These are phyloP conservation scores for Collybia sordida DNA, from an alignment of 768 basidiomycete species.

Conservation along the genomic window DNA sequence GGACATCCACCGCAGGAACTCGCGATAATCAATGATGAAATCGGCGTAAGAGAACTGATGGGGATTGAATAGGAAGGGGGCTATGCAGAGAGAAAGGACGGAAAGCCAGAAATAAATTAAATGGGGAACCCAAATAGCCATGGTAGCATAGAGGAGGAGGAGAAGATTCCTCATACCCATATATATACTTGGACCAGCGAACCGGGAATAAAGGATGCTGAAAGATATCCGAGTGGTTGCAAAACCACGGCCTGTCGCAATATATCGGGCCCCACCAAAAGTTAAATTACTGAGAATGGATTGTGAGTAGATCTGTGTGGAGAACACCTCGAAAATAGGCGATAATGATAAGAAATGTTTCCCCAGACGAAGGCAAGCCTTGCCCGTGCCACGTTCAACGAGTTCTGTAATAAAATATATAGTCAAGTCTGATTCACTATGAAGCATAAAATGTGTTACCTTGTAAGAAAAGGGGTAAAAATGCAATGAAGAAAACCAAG, in stretches of 20 bases:
- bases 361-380: constrained; percentile 88
- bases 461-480: constrained; percentile 95
- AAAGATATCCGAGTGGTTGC: constrained; percentile 96
- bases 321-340: constrained; percentile 98
- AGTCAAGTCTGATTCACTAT: neutral
- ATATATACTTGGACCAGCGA: constrained; percentile 99
- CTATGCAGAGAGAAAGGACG: constrained; percentile 90
- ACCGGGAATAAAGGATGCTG: constrained; percentile 95
- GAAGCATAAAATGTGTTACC: constrained; percentile 47
- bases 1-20: constrained; percentile 99
- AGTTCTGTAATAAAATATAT: constrained; percentile 58
- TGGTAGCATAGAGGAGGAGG: constrained; percentile 85
- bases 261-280: constrained; percentile 98
- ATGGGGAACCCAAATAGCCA: constrained; percentile 92
- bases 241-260: constrained; percentile 98
- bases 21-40: constrained; percentile 98
- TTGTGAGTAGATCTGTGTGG: constrained; percentile 97
- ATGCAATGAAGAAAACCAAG: constrained; percentile 98
- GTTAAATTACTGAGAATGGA: constrained; percentile 96
- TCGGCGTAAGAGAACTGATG: constrained; percentile 98
- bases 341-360: constrained; percentile 98
- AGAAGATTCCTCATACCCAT: constrained; percentile 95
- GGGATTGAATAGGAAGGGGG: constrained; percentile 99
- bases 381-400: constrained; percentile 93
- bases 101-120: constrained; percentile 99